Evolutionary conservation across 495 filamentous ascomycete genomes (phyloP), one percentile per base, ranked within the genome.

Genomic region (Neurospora cerealis): DNA sequence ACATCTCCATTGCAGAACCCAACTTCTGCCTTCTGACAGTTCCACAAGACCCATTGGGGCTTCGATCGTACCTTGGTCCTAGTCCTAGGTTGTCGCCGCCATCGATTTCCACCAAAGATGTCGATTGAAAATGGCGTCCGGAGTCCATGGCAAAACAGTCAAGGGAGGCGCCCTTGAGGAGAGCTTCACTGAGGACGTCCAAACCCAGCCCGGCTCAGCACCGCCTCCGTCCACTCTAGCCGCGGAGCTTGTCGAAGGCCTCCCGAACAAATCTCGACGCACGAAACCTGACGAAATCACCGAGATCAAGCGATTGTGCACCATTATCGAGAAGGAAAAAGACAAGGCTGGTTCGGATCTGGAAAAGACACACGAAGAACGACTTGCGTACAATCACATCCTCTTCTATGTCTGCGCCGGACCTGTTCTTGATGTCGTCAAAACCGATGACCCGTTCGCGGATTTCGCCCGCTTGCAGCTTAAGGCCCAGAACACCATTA

Each of bases 361-460:
- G 48, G 75, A 80, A n/a, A 78, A 84, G 73, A 78, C 85, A n/a
- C 72, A 86, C 7, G 88, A 91, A 73, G 89, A 93, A 71, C 89
- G 90, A 74, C 81, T 93, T 69, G 87, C 89, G 9, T 88, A 94
- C 79, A 93, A 95, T 75, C 90, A 92, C 79, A 91, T 93, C 81
- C 86, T 98, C 34, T 90, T 98, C 41, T 91, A 90, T 75, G 91
- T 97, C 74, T 91, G 96, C 75, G 87, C 93, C 70, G 89, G 92
- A 77, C 93, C 93, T 62, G 92, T 95, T 28, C 81, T 99, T 3
- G 93, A 93, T 72, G 84, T 85, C 42, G 85, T 91, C 5, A 81
- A 79, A 28, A 83, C 85, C 74, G 86, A 91, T 75, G 88, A 92
- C 74, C 88, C 90, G 24, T 92, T 93, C 76, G 83, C 84, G 38